Base-by-base conservation (phyloP, 805 yeast species). In the Torulaspora indica region DNA sequence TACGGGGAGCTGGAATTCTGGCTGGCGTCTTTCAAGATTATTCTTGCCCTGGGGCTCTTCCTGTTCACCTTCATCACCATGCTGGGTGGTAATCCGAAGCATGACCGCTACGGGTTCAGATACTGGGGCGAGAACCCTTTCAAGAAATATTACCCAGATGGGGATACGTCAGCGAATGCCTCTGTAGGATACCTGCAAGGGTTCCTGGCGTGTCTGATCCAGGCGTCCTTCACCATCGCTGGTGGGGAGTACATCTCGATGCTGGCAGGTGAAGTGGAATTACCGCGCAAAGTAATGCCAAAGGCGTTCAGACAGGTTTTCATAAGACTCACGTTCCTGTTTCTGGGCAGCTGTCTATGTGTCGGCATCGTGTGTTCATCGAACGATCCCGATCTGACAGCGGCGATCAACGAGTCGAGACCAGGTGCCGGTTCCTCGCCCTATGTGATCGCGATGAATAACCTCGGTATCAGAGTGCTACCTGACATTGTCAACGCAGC, bases 231-330 rank as follows among this genome's bases (percentile, higher is more conserved):
- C 61, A 83, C 93, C 10, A 79, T 85, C 51, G 86, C 86, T 3
- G 96, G 95, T 0, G 95, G 95, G 1, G 96, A 88, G 63, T 84
- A 85, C 55, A 77, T 88, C 28, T 75, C 91, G 1, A 81, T 85
- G 85, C 79, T 86, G 27, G 95, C 95, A 2, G 88, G 95, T 37
- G 95, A 88, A 61, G 79, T 86, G 2, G 68, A 74, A 27, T 71
- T 79, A 53, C 95, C 95, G 8, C 74, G 91, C 41, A 75, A 75
- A 43, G 79, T 79, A 5, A 68, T 88, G 59, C 89, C 93, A n/a
- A 73, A 73, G 25, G 95, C 95, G 0, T 85, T 81, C 69, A 81
- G 78, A 51, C 83, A 82, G 44, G 87, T 87, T 13, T 79, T 85
- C 48, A 73, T 73, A 56, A 73, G 95, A 52, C 70, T 88, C 47